phyloP scores from a whole-genome alignment of 2,329 filamentous ascomycete genomes.

The Ceratocystis cubensis region DNA sequence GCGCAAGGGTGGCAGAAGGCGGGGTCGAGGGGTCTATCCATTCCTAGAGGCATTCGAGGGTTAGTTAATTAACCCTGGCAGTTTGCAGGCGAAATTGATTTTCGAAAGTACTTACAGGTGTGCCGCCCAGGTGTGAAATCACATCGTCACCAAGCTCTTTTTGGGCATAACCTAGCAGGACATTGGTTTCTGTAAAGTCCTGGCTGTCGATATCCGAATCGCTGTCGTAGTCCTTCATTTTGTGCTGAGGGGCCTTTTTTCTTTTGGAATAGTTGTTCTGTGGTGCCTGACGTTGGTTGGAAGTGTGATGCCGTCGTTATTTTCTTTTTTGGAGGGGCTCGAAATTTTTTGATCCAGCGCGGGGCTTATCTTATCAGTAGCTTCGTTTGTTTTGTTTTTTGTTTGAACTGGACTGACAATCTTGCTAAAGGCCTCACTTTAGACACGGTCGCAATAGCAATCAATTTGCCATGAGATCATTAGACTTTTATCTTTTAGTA shows the following conservation, averaged over 20 bases:
- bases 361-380: constrained; percentile 27
- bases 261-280: neutral
- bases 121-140: constrained; percentile 78
- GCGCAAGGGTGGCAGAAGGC: constrained; percentile 64
- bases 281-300: constrained; percentile 1
- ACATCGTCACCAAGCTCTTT: constrained; percentile 67
- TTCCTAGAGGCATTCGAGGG: constrained; percentile 41
- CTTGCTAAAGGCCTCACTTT: neutral
- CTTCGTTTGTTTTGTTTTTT: constrained; percentile 4
- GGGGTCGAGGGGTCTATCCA: constrained; percentile 66
- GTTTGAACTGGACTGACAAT: neutral
- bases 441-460: neutral
- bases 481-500: constrained; percentile 10
- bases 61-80: constrained; percentile 16
- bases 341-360: constrained; percentile 30
- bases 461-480: constrained; percentile 12
- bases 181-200: constrained; percentile 67
- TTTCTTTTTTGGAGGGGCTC: constrained; percentile 30
- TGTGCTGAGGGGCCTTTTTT: neutral
- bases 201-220: constrained; percentile 62
- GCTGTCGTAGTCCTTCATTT: constrained; percentile 71
- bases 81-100: neutral
- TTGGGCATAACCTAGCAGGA: constrained; percentile 80
- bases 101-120: constrained; percentile 50
- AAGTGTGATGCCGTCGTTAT: constrained; percentile 9